Evolutionary conservation across 108 stramenopile species (phyloP).

Genomic region (Cyclotella sp.): DNA sequence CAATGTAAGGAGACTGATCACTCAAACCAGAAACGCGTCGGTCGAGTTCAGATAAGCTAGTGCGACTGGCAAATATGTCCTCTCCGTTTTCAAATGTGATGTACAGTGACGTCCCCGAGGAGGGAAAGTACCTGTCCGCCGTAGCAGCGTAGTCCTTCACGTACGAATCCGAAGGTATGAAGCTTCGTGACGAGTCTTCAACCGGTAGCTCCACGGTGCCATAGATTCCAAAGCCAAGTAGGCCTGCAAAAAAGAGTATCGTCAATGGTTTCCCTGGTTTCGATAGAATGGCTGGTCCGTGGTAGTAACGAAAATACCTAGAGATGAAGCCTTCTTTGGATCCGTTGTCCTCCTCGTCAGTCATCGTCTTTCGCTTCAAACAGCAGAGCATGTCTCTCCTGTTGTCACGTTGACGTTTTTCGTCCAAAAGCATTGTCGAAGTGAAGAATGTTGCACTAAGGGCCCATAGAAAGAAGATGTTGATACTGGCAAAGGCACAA

Average conservation of each 20-base stretch:
- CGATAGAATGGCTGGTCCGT: constrained; percentile 64
- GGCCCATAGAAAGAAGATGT: constrained; percentile 78
- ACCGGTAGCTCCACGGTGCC: constrained; percentile 60
- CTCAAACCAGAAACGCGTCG: constrained; percentile 49
- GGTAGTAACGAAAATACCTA: constrained; percentile 62
- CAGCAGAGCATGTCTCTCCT: constrained; percentile 71
- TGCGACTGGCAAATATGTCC: constrained; percentile 56
- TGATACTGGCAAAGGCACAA: constrained; percentile 75
- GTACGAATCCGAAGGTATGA: constrained; percentile 84
- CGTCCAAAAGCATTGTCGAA: constrained; percentile 72
- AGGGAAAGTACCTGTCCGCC: constrained; percentile 58
- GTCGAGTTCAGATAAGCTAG: constrained; percentile 52
- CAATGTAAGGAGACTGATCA: constrained; percentile 64
- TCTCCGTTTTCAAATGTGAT: constrained; percentile 56
- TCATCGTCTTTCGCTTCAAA: constrained; percentile 48
- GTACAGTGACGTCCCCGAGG: constrained; percentile 47
- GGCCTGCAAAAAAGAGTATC: constrained; percentile 50
- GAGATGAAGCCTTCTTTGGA: constrained; percentile 58
- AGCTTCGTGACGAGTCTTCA: constrained; percentile 64
- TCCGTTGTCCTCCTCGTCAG: constrained; percentile 39
- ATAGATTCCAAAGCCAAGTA: constrained; percentile 60
- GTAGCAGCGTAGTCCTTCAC: constrained; percentile 62
- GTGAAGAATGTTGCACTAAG: constrained; percentile 75
- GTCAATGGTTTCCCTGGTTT: constrained; percentile 47
- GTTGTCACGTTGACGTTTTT: constrained; percentile 80